Evolutionary conservation across 371 early-diverging fungal species (phyloP), one percentile per base, ranked within the genome.

Genomic region (Mucor mucedo): DNA sequence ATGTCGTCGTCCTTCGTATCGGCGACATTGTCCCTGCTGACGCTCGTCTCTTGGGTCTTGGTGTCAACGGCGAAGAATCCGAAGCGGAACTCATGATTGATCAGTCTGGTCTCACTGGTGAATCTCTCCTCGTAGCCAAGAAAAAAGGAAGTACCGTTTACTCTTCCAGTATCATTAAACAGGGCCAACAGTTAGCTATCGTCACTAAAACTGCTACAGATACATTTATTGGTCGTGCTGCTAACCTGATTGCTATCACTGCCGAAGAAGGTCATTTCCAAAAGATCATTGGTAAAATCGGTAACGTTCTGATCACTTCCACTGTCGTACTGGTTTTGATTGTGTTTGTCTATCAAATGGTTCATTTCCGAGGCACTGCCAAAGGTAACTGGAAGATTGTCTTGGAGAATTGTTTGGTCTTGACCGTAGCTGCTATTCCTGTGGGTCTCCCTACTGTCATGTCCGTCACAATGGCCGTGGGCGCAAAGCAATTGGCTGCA

Each of bases 391-490:
- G 76, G 70, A 69, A 70, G 30, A 40, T 59, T 2, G 70, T 73
- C 1, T 82, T 93, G 56, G 78, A 86, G 63, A 79, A 88, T 47
- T 92, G 91, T 50, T 79, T 96, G 21, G 87, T 94, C 62, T 77
- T 96, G 49, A 94, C 95, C 7, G 90, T 96, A 1, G 94, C 95
- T 14, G 96, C 96, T 55, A 96, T 97, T 33, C 98, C 98, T 10
- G 95, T 98, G 52, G 95, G 95, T 71, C 83, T 96, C 29, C 97
- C 95, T 6, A 94, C 98, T 2, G 96, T 96, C 53, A 88, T 97
- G 85, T 90, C 95, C 5, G 95, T 95, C 29, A 96, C 97, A 40
- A 95, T 97, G 93, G 97, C 97, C 0, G 89, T 96, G 27, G 97
- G 97, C 49, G 94, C 97, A 33, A 85, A 89, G 58, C 87, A 93